Evolutionary conservation across 768 basidiomycete species (phyloP).

Genomic region (Mycena kentingensis): DNA sequence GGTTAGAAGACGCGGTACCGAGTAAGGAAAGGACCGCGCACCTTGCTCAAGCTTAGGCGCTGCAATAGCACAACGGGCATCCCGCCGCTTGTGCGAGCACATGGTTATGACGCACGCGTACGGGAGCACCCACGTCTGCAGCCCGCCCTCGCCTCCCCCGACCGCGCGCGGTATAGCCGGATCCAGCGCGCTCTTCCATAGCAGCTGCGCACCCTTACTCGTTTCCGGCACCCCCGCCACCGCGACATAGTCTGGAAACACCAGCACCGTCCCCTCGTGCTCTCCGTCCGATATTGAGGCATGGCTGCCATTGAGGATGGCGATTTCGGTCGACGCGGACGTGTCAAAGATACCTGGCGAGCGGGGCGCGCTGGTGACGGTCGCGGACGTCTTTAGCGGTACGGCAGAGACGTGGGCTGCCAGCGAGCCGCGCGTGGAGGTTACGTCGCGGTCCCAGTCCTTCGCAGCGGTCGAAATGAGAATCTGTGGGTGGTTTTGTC

Average conservation of each 20-base stretch:
- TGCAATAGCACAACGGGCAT: conserved; percentile 87
- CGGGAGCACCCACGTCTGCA: conserved; percentile 80
- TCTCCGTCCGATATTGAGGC: conserved; percentile 63
- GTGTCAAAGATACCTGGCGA: conserved; percentile 61
- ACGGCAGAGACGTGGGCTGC: conserved; percentile 47
- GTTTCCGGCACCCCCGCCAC: conserved; percentile 71
- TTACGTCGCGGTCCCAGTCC: conserved; percentile 87
- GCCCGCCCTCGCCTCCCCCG: conserved; percentile 40
- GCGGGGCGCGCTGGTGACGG: conserved; percentile 29
- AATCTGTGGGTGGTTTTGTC: conserved; percentile 47
- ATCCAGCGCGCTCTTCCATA: conserved; percentile 67
- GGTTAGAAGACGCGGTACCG: conserved; percentile 19
- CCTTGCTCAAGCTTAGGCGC: conserved; percentile 82
- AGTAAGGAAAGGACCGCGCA: conserved; percentile 36
- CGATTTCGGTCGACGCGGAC: conserved; percentile 54
- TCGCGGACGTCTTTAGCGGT: conserved; percentile 15
- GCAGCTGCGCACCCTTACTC: conserved; percentile 59
- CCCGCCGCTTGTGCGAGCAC: conserved; percentile 93
- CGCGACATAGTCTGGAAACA: conserved; percentile 92
- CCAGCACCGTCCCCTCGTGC: conserved; percentile 76
- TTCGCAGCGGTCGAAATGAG: conserved; percentile 87
- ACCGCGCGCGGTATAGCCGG: conserved; percentile 52
- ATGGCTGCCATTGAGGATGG: conserved; percentile 85
- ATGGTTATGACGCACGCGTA: conserved; percentile 89
- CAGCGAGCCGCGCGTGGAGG: conserved; percentile 67